Base-by-base conservation (phyloP, 1,284 basidiomycete genomes). In the Pyrrhoderma noxium region DNA sequence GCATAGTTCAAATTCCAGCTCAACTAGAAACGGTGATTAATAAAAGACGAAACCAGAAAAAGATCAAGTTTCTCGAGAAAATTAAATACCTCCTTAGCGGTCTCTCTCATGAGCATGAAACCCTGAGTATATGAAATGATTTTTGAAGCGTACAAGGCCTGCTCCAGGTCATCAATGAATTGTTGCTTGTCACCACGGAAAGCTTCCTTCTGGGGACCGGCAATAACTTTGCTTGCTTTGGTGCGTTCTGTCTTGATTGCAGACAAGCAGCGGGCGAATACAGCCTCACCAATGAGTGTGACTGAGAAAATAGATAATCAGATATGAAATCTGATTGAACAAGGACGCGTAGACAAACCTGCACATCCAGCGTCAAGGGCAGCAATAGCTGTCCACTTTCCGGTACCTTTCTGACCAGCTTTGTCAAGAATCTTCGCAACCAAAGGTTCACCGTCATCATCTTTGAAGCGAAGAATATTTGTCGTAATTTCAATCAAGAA, bases 111-210 rank as follows among this genome's bases (percentile, higher is more conserved):
- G 64, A 99, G 82, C 85, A 99, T 96, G 79, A 99, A 99, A 61
- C 96, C 96, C 74, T 99, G 96, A 21, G 95, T 92, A 78, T 99
- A 96, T 37, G 93, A 96, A 63, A 96, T 93, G 70, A 99, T 95
- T 82, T 99, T 99, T 64, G 93, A 96, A 45, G 94, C 96, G 72
- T 99, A 99, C 56, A 99, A 80, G 49, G 95, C 95, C 71, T 99
- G 96, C 75, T 99, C 95, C 59, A 99, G 88, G 70, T 99, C 93
- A 62, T 93, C 90, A 67, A 99, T 95, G 77, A 99, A 99, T 68
- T 95, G 89, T 70, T 95, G 80, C 81, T 97, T 98, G 82, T 98
- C 93, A 60, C 95, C 96, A 62, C 87, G 85, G 89, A 99, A 98
- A 39, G 84, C 72, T 69, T 95, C 89, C 68, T 86, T 89, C 65